These are phyloP conservation scores for Actinomortierella ambigua DNA, from an alignment of 371 early-diverging fungal species.

Conservation along the genomic window DNA sequence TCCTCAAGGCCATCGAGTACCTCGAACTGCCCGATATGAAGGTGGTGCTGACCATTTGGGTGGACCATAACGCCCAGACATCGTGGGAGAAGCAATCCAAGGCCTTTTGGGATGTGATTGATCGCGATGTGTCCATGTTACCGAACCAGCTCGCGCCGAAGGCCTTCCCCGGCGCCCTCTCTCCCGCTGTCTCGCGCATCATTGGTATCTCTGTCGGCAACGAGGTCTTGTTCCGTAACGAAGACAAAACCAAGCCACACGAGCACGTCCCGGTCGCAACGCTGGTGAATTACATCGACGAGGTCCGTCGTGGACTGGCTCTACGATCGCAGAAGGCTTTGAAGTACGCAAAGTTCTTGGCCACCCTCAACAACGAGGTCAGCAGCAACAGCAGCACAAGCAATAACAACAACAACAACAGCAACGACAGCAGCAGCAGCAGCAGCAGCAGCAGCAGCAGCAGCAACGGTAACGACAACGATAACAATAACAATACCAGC, in stretches of 20 bases:
- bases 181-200: slow-evolving; percentile 28
- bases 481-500: no score
- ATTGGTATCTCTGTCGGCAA: slow-evolving; percentile 51
- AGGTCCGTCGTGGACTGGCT: slow-evolving; percentile 30
- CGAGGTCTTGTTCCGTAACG: slow-evolving; percentile 61
- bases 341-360: slow-evolving; percentile 45
- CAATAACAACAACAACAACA: no score
- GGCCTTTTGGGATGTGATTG: slow-evolving; percentile 37
- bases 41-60: slow-evolving; percentile 48
- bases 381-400: slow-evolving; percentile 54
- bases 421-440: background rate
- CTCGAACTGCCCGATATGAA: slow-evolving; percentile 44
- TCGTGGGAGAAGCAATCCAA: slow-evolving; percentile 45
- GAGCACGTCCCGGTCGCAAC: slow-evolving; percentile 42
- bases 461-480: no score
- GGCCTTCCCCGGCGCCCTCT: background rate
- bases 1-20: slow-evolving; percentile 44
- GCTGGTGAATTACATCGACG: slow-evolving; percentile 33
- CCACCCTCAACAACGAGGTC: slow-evolving; percentile 49
- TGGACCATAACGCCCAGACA: slow-evolving; percentile 29
- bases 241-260: slow-evolving; percentile 29
- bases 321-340: slow-evolving; percentile 26
- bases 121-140: slow-evolving; percentile 19
- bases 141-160: background rate
- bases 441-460: no score